A percentile compares a stretch with the other conserved stretches of the same genome.
phyloP scores from a whole-genome alignment of 257 asterid species.

The Solanum chiquidenum region DNA sequence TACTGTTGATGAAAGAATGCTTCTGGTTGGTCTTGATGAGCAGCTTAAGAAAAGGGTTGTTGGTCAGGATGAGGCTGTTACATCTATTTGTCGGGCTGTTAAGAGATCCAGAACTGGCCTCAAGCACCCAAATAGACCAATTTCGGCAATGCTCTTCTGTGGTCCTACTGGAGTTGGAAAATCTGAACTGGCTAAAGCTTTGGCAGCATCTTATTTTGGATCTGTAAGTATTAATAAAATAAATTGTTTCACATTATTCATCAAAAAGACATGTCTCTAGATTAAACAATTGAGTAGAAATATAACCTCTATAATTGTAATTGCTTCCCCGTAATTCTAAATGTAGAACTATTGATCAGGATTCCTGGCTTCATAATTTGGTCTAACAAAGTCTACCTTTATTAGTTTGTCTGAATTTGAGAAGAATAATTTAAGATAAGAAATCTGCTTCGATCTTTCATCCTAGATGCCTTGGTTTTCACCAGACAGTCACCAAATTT shows the following conservation, averaged over 20 bases:
- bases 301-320: not conserved
- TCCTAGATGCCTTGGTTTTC: not conserved
- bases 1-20: conserved; percentile 75
- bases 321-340: not conserved
- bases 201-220: conserved; percentile 88
- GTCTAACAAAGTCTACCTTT: not conserved
- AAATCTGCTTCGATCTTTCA: not conserved
- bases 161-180: conserved; percentile 99
- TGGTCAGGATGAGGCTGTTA: conserved; percentile 97
- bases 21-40: conserved; percentile 69
- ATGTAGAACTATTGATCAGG: not conserved
- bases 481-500: not conserved
- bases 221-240: conserved; percentile 49
- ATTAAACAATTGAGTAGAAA: not conserved
- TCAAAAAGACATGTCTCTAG: not conserved
- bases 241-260: not conserved
- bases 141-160: conserved; percentile 96
- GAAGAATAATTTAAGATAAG: not conserved
- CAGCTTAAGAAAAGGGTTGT: conserved; percentile 85
- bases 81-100: conserved; percentile 87
- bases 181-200: conserved; percentile 91
- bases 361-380: not conserved
- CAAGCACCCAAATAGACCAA: conserved; percentile 91
- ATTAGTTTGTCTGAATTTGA: not conserved
- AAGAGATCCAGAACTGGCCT: conserved; percentile 94